Evolutionary conservation across 805 yeast genomes (phyloP), one percentile per base, ranked within the genome.

Genomic region (Wickerhamomyces chambardii): DNA sequence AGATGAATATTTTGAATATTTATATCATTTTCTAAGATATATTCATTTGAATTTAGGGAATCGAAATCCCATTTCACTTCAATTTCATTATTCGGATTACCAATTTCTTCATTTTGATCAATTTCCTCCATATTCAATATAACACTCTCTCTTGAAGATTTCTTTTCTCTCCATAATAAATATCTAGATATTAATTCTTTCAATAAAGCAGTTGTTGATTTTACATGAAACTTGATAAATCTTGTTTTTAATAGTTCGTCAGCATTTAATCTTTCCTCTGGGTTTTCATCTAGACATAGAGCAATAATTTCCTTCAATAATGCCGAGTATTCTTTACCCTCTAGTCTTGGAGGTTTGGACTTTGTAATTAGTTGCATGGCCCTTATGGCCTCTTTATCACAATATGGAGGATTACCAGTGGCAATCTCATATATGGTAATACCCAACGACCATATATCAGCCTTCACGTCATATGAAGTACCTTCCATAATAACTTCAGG

Each of bases 381-480:
- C 61, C 95, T 71, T 63, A 83, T 66, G 1, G 96, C 96, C 50
- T 90, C 98, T 45, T 84, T 84, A 41, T 92, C 97, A 49, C 95
- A 79, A 52, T 89, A 89, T 0, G 99, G 99, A 5, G 99, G 99
- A 47, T 85, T 86, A 0, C 98, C 97, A 0, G 97, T 89, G 9
- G 95, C 94, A 44, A 90, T 80, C 58, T 92, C 99, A 59, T 78
- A 92, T 8, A 87, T 67, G 0, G 98, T 90, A 41, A 92, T 85
- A 14, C 99, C 99, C 32, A 90, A 58, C 0, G 97, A 89, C 99
- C 99, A 92, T 7, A 92, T 84, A 57, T 92, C 99, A 1, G 95
- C 98, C 58, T 81, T 89, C 30, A 80, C 73, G 55, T 84, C 95
- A 64, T 92, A 84, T 8, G 80, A 71, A 14, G 81, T 83, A 29